Base-by-base conservation (phyloP, 495 filamentous ascomycete species). In the Durotheca rogersii region DNA sequence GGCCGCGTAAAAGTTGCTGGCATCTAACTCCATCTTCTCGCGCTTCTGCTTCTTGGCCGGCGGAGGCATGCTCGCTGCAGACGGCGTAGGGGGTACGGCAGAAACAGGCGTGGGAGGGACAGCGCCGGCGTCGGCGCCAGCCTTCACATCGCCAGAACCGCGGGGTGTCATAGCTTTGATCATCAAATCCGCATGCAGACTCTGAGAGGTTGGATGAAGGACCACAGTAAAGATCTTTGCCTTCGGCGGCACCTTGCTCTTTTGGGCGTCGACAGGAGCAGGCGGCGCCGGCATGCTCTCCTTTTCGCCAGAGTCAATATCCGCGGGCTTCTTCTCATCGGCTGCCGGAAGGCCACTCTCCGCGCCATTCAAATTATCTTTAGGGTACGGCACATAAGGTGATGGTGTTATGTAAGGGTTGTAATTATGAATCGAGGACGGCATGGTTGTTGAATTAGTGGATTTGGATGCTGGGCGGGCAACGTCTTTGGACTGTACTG, bases 401-500 rank as follows among this genome's bases (percentile, higher is more conserved):
- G 92, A 96, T 0, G 90, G 93, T 0, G 90, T 96, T 9, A 97
- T 73, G 64, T 88, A 87, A 41, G 83, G 78, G 54, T 87, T 95
- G 63, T 89, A 86, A 62, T 95, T 95, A 63, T 99, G 90, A 23
- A 99, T 82, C 3, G 89, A 95, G 51, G 87, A 92, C 4, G 86
- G 86, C 0, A 77, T 74, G 14, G 59, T 55, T 25, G 85, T 85
- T n/a, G n/a, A n/a, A n/a, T n/a, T n/a, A 44, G 71, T 82, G 34
- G 82, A 78, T 40, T 79, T 80, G 6, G 79, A 72, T 18, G 72
- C 61, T 5, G 70, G 78, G 41, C 69, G 68, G n/a, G 79, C 78
- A 16, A 81, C 70, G 40, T 83, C 82, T 66, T 65, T 80, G 54
- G 73, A 70, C 33, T 82, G 75, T 21, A 81, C 76, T 2, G 73